phyloP scores from a whole-genome alignment of 768 basidiomycete species.

The Leccinum arenicola region DNA sequence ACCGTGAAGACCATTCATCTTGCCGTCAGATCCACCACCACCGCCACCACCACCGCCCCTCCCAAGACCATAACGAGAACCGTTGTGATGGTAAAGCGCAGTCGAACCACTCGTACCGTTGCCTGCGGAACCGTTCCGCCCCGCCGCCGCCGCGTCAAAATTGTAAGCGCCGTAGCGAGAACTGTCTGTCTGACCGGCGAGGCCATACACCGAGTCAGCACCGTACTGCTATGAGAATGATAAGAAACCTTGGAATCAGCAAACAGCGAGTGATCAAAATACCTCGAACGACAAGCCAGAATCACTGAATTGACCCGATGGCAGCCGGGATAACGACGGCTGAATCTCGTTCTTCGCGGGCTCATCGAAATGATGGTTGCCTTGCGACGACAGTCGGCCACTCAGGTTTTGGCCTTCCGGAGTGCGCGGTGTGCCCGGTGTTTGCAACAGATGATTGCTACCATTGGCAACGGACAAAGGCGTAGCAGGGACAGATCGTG shows the following conservation, averaged over 20 bases:
- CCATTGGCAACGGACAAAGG: constrained; percentile 58
- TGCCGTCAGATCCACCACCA: constrained; percentile 57
- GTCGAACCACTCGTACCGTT: constrained; percentile 59
- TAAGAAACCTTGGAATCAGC: constrained; percentile 7
- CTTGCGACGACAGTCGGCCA: constrained; percentile 57
- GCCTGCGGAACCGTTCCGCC: constrained; percentile 34
- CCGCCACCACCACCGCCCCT: constrained; percentile 49
- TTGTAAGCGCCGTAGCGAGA: constrained; percentile 57
- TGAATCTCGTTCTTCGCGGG: constrained; percentile 56
- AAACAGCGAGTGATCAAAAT: constrained; percentile 16
- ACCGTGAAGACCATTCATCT: constrained; percentile 89
- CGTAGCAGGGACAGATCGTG: constrained; percentile 83
- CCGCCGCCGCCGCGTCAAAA: constrained; percentile 44
- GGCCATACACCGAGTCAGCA: constrained; percentile 49
- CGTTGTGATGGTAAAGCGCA: constrained; percentile 76
- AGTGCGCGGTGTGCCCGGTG: constrained; percentile 60
- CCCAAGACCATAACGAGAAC: constrained; percentile 71
- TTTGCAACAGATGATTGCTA: constrained; percentile 54
- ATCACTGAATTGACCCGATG: constrained; percentile 57
- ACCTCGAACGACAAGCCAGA: constrained; percentile 58
- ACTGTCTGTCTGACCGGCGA: constrained; percentile 49
- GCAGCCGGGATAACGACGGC: constrained; percentile 69
- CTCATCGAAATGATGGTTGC: constrained; percentile 46
- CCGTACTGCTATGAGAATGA: constrained; percentile 46
- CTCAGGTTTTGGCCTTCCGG: constrained; percentile 58